Conservation (phyloP, 345 rosid species). For the Geranium rotundifolium region DNA sequence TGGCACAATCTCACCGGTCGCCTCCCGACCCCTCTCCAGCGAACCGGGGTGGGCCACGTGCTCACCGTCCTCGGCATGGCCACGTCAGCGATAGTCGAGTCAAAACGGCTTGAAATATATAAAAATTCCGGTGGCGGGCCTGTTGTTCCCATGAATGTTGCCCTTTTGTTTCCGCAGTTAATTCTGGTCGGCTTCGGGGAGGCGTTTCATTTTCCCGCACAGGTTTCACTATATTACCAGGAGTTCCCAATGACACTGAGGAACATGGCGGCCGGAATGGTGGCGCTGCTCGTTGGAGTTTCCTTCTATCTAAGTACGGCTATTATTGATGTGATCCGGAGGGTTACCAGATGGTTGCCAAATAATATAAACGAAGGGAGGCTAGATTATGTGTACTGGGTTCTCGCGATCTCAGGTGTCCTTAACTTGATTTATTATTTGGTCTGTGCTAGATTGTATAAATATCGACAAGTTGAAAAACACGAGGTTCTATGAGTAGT, state of each 20-base stretch:
- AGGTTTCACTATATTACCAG: constrained; percentile 26
- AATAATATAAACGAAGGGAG: constrained; percentile 39
- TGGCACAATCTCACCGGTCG: constrained; percentile 23
- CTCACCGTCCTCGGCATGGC: constrained; percentile 24
- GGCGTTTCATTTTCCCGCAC: constrained; percentile 38
- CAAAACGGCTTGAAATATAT: constrained; percentile 24
- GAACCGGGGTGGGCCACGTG: constrained; percentile 40
- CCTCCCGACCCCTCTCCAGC: constrained; percentile 21
- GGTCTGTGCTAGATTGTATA: constrained; percentile 22
- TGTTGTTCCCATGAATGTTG: constrained; percentile 20
- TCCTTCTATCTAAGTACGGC: constrained; percentile 28
- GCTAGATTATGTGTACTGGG: constrained; percentile 34
- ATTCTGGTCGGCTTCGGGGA: constrained; percentile 33
- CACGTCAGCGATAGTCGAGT: constrained; percentile 28
- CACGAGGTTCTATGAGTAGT: too few relatives aligned
- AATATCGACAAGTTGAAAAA: constrained; percentile 10
- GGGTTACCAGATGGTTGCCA: constrained; percentile 35
- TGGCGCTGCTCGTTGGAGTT: constrained; percentile 25
- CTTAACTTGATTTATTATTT: constrained; percentile 38
- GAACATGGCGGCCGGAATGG: constrained; percentile 38
- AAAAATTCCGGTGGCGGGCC: background rate
- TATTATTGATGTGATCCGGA: constrained; percentile 23
- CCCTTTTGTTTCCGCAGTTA: constrained; percentile 40
- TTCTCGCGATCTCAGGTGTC: constrained; percentile 19
- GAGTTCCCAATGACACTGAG: constrained; percentile 32